Percentiles rank a stretch among this genome's conserved stretches.
These are phyloP conservation scores for Amyloporia xantha DNA, from an alignment of 768 basidiomycete species.

Conservation along the genomic window DNA sequence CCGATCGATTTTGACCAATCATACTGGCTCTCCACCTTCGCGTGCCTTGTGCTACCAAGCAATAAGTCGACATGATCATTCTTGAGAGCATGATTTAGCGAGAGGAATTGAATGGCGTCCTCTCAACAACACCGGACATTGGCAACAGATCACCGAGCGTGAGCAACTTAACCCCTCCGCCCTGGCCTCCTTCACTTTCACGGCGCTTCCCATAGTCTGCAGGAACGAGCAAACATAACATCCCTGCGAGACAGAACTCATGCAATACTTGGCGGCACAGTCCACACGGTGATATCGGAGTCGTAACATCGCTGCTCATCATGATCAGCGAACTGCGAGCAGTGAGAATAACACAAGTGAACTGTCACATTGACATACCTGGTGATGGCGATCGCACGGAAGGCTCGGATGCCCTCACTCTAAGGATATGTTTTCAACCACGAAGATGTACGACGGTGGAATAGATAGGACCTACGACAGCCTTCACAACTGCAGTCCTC, in stretches of 20 bases:
- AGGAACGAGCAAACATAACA: constrained; percentile 66
- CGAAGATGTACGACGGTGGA: background rate
- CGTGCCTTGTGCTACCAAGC: background rate
- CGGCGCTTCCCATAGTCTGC: constrained; percentile 43
- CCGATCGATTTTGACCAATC: too few relatives aligned
- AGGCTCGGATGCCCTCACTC: constrained; percentile 71
- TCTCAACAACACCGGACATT: too few relatives aligned
- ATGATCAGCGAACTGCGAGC: background rate
- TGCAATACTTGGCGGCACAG: constrained; percentile 86
- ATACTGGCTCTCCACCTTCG: background rate
- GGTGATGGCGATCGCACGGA: constrained; percentile 69
- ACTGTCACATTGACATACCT: constrained; percentile 48
- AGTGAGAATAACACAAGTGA: background rate
- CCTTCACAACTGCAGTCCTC: constrained; percentile 87
- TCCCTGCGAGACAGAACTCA: constrained; percentile 71
- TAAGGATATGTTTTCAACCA: constrained; percentile 20
- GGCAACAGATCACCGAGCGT: constrained; percentile 71
- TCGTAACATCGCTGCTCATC: constrained; percentile 51
- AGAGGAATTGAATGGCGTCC: too few relatives aligned
- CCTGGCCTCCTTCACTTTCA: constrained; percentile 28
- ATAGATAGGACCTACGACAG: constrained; percentile 53
- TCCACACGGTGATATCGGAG: constrained; percentile 77
- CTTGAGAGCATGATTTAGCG: too few relatives aligned
- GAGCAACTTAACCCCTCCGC: constrained; percentile 45
- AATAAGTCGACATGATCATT: too few relatives aligned